Evolutionary conservation across 345 rosid species (phyloP).

Genomic region (Lagerstroemia speciosa): DNA sequence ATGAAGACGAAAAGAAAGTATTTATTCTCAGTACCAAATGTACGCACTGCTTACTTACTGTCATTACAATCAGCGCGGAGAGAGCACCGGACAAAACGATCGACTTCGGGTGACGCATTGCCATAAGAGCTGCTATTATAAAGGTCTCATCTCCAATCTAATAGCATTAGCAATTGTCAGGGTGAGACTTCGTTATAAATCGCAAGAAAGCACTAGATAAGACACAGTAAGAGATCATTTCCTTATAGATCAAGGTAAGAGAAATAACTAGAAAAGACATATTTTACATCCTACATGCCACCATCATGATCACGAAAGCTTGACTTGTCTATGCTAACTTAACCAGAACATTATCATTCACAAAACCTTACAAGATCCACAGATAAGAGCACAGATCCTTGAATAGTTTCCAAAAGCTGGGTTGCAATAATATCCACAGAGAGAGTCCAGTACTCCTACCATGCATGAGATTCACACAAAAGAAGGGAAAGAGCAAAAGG

Average conservation of each 20-base stretch:
- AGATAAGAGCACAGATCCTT: not conserved
- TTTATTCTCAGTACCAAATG: not conserved
- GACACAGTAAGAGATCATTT: too few species aligned
- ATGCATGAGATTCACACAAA: not conserved
- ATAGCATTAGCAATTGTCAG: conserved; percentile 7
- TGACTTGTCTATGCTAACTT: not conserved
- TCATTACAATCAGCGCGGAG: conserved; percentile 86
- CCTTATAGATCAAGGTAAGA: not conserved
- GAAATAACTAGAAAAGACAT: not conserved
- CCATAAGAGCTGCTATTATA: conserved; percentile 99
- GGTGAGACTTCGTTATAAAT: too few species aligned
- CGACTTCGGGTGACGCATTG: conserved; percentile 98
- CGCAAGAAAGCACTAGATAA: too few species aligned
- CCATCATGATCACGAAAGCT: not conserved
- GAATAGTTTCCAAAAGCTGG: not conserved
- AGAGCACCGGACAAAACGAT: conserved; percentile 92
- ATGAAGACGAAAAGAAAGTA: not conserved
- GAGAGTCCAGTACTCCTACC: not conserved
- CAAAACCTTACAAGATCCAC: not conserved
- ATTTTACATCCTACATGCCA: not conserved
- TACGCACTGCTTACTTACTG: conserved; percentile 44
- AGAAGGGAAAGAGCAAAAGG: not conserved
- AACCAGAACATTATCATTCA: not conserved
- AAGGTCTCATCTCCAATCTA: conserved; percentile 99
- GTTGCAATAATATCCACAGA: not conserved